Conservation (phyloP, 805 yeast species). For the Ogataea chonburiensis region DNA sequence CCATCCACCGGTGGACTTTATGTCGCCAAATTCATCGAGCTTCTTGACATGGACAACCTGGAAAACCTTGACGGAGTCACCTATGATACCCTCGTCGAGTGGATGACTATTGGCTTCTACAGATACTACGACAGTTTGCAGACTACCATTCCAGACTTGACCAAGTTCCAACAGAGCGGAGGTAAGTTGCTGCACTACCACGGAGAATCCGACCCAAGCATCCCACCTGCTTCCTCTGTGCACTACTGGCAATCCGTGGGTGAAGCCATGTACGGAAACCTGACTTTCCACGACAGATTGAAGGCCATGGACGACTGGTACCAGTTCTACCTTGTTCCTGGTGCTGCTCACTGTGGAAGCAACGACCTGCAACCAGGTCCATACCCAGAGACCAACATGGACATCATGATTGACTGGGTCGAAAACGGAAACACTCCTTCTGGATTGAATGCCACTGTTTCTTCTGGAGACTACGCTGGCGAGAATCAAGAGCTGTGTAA, state of each 20-base stretch:
- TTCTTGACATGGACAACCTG: conserved; percentile 6
- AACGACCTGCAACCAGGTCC: conserved; percentile 11
- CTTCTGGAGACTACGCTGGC: conserved; percentile 2
- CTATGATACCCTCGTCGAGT: conserved; percentile 12
- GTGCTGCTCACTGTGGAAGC: conserved; percentile 9
- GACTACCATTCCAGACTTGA: conserved; percentile 8
- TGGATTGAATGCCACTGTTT: conserved; percentile 9
- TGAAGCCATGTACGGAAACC: conserved; percentile 4
- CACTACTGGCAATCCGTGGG: conserved; percentile 9
- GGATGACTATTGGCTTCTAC: conserved; percentile 8
- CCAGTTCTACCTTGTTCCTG: conserved; percentile 10
- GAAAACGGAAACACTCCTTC: conserved; percentile 8
- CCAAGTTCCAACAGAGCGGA: conserved; percentile 2
- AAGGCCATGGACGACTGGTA: conserved; percentile 7
- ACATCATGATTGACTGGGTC: conserved; percentile 10
- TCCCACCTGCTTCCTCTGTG: conserved; percentile 11
- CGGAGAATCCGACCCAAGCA: conserved; percentile 12
- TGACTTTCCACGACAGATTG: conserved; percentile 1
- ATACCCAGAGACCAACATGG: conserved; percentile 9
- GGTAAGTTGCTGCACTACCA: conserved; percentile 12
- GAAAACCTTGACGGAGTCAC: conserved; percentile 6
- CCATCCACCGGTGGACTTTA: conserved; percentile 8
- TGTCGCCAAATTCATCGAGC: conserved; percentile 6
- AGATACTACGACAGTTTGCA: conserved; percentile 11
- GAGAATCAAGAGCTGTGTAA: conserved; percentile 8